A percentile compares a stretch with the other conserved stretches of the same genome.
phyloP scores from a whole-genome alignment of 1,139 yeast species.

The Candida sanyaensis region DNA sequence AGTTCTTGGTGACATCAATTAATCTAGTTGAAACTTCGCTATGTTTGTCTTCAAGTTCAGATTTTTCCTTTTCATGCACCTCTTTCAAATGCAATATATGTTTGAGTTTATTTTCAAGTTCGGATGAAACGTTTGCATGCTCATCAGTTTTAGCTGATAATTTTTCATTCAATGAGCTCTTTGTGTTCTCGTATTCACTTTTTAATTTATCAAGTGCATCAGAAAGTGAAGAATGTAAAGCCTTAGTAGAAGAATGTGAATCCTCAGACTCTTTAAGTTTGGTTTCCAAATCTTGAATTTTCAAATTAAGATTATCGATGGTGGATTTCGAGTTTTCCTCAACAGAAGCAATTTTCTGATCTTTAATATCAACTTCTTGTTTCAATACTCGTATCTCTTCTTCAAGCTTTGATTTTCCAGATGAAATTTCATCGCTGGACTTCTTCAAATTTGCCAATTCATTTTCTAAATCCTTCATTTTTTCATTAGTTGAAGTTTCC shows the following conservation, averaged over 20 bases:
- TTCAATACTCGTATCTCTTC: conserved; percentile 13
- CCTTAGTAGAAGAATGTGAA: neutral
- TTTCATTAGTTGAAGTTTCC: conserved; percentile 1
- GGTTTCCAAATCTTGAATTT: conserved; percentile 19
- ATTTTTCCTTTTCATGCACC: conserved; percentile 6
- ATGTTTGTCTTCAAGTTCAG: conserved; percentile 5
- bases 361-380: conserved; percentile 5
- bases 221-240: neutral
- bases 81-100: conserved; percentile 9
- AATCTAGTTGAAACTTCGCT: conserved; percentile 1
- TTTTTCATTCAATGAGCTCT: conserved; percentile 1
- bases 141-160: conserved; percentile 10
- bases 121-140: conserved; percentile 6
- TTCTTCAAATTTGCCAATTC: conserved; percentile 2
- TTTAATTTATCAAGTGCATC: conserved; percentile 1
- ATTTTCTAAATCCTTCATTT: conserved; percentile 5
- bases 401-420: conserved; percentile 18
- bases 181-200: conserved; percentile 1
- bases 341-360: conserved; percentile 13
- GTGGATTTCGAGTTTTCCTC: conserved; percentile 14
- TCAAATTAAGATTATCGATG: conserved; percentile 8
- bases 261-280: conserved; percentile 3
- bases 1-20: conserved; percentile 1
- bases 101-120: conserved; percentile 8
- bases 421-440: neutral